Evolutionary conservation across 1,139 yeast genomes (phyloP).

Genomic region (Torulaspora globosa): DNA sequence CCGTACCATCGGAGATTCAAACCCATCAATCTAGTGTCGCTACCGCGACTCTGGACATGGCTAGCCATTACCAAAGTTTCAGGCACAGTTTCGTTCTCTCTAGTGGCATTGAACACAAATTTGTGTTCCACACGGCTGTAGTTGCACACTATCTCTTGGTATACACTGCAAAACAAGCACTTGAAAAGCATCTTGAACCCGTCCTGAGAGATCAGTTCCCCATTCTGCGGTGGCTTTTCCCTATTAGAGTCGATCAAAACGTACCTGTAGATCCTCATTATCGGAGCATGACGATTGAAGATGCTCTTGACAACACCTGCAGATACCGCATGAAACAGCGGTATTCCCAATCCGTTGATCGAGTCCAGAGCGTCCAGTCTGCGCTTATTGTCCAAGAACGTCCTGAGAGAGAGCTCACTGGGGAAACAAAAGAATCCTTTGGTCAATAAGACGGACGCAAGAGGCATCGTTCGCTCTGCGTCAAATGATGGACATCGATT

Average conservation of each 20-base stretch:
- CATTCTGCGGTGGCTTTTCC: conserved; percentile 14
- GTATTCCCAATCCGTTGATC: conserved; percentile 33
- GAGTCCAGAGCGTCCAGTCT: conserved; percentile 23
- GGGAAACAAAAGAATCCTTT: conserved; percentile 36
- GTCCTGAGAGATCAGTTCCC: conserved; percentile 16
- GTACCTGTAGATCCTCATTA: conserved; percentile 34
- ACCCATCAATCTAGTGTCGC: conserved; percentile 27
- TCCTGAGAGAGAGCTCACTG: conserved; percentile 31
- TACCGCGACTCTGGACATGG: conserved; percentile 25
- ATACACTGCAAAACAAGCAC: conserved; percentile 25
- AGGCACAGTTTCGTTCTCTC: conserved; percentile 7
- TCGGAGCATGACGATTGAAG: conserved; percentile 28
- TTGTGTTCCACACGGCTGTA: conserved; percentile 25
- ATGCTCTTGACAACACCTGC: conserved; percentile 31
- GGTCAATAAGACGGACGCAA: conserved; percentile 32
- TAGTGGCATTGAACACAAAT: conserved; percentile 19
- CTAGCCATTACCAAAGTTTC: conserved; percentile 21
- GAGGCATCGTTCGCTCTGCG: conserved; percentile 32
- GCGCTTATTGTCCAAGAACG: conserved; percentile 31
- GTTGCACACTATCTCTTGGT: conserved; percentile 16
- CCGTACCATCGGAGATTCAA: conserved; percentile 35
- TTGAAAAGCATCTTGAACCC: conserved; percentile 19
- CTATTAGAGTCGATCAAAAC: conserved; percentile 18
- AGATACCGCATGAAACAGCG: conserved; percentile 36
- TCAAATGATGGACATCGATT: conserved; percentile 31